These are phyloP conservation scores for Chloridella minuta DNA, from an alignment of 352 stramenopile species.

Conservation along the genomic window DNA sequence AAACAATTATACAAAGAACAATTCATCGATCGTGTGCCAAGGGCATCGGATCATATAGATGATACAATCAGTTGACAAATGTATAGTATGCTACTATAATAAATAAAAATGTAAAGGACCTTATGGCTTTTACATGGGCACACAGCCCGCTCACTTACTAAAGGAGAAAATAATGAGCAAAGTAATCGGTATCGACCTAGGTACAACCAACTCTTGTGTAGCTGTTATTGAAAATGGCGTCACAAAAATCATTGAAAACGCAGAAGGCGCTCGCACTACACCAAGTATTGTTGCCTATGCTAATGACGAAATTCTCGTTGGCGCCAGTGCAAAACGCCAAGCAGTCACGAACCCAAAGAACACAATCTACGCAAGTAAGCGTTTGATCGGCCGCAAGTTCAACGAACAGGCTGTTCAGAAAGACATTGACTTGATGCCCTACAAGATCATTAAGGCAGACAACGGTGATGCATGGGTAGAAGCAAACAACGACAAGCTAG, in stretches of 20 bases:
- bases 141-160: too few species aligned
- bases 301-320: conserved; percentile 71
- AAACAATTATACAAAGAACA: too few species aligned
- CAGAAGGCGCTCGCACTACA: conserved; percentile 89
- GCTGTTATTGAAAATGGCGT: conserved; percentile 62
- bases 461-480: conserved; percentile 65
- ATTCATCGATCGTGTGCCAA: too few species aligned
- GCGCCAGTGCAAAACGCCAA: conserved; percentile 84
- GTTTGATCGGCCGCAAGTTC: conserved; percentile 66
- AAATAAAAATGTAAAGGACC: too few species aligned
- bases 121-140: too few species aligned
- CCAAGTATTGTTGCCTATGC: conserved; percentile 86
- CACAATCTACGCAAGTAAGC: conserved; percentile 83
- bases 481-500: conserved; percentile 59
- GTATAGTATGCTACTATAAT: too few species aligned
- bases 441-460: conserved; percentile 66
- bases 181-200: conserved; percentile 34
- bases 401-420: conserved; percentile 69
- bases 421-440: conserved; percentile 47
- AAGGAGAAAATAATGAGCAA: too few species aligned
- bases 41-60: too few species aligned
- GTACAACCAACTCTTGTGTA: conserved; percentile 50
- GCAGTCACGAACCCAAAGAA: conserved; percentile 89
- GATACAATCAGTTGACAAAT: too few species aligned
- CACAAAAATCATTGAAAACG: conserved; percentile 75